Evolutionary conservation across 176 grass and related monocot genomes (phyloP), one percentile per base, ranked within the genome.

Genomic region (Rhynchospora breviuscula): DNA sequence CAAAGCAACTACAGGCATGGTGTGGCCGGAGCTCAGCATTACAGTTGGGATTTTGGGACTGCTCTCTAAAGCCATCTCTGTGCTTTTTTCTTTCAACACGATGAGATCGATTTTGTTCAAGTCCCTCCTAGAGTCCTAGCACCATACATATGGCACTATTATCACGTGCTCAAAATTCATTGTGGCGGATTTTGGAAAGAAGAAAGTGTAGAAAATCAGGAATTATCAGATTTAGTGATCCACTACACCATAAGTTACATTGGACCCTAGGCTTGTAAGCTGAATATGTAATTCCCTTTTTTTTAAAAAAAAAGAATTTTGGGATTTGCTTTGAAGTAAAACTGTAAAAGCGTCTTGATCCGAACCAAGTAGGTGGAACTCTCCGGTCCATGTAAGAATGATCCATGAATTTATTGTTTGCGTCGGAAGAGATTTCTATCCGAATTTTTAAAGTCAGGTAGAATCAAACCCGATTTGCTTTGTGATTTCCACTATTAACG

Each of bases 1-100:
- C 78, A 89, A 77, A 46, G 84, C 88, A 21, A 92, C 33, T 5
- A 69, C 63, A 31, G 93, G 90, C 60, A 95, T 90, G 26, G 47
- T 83, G 49, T 78, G 9, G 53, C 88, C 83, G 6, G 48, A 86
- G 57, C 6, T 69, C 17, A 90, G 88, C 19, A 46, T 74, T 21
- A 90, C 81, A 72, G 70, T 67, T 33, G 90, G 85, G 26, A 61
- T 80, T 80, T 58, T 11, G 17, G 31, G 13, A 25, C 56, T 43
- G 26, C 11, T 59, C 58, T 80, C 35, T 9, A 10, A 18, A 17
- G 56, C 56, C 53, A 80, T 80, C 15, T 79, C 4, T 70, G 67
- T 45, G 33, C 17, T 46, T 45, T 40, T 7, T 70, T 18, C 13
- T 67, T 67, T 15, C 40, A 23, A 14, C 0, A 40, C 26, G 64